These are phyloP conservation scores for Lentinula edodes DNA, from an alignment of 768 basidiomycete species.

Conservation along the genomic window DNA sequence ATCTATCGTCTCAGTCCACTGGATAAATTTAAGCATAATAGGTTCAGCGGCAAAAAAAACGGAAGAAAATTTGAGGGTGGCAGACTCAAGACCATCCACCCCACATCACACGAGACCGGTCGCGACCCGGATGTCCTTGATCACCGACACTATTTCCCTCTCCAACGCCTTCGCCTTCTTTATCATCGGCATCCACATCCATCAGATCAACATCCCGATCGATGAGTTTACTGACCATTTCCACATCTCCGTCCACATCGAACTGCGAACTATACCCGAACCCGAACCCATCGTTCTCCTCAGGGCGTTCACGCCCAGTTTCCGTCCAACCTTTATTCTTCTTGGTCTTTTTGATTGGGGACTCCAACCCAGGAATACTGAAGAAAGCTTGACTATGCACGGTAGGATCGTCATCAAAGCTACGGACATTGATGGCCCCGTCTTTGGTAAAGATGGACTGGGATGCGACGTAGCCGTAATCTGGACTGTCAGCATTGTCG, in stretches of 20 bases:
- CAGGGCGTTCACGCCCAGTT: too few species aligned
- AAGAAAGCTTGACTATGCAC: neutral
- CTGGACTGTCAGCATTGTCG: too few species aligned
- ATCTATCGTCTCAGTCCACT: neutral
- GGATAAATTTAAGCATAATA: neutral
- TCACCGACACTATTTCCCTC: neutral
- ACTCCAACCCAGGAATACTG: neutral
- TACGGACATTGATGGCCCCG: slow-evolving; percentile 1
- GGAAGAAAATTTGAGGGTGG: neutral
- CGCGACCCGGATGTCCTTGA: neutral
- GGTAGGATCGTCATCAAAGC: slow-evolving; percentile 1
- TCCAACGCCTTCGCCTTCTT: neutral
- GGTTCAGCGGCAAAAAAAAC: neutral
- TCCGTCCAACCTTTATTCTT: too few species aligned
- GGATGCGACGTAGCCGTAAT: neutral
- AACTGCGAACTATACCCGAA: slow-evolving; percentile 1
- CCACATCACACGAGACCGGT: neutral
- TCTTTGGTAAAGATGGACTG: neutral
- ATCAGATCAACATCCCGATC: neutral
- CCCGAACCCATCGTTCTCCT: neutral
- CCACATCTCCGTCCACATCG: neutral
- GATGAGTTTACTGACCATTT: neutral
- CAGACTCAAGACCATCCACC: neutral
- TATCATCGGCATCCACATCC: neutral
- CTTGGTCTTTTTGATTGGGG: neutral